Evolutionary conservation across 192 early-diverging fungal species (phyloP), one percentile per base, ranked within the genome.

Genomic region (Obelidium mucronatum): DNA sequence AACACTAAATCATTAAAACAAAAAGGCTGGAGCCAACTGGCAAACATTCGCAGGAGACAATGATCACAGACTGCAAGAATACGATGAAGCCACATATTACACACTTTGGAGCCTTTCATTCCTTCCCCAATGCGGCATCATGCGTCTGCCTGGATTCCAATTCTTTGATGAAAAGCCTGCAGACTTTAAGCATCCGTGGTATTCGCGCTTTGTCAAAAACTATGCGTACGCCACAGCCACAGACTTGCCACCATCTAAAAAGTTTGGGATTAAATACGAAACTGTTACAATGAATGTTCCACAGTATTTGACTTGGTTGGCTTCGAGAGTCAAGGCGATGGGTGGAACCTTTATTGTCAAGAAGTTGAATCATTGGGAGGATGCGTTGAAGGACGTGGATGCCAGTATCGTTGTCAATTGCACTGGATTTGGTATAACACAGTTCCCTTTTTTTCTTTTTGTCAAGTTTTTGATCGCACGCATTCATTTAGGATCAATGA

Each of bases 391-490:
- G n/a, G 33, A 2, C 24, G 53, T 40, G 34, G 73, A 81, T 40
- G 82, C 85, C 37, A 83, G 86, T 59, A 78, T 90, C 42, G 83
- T 95, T 42, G 81, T 96, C 63, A 96, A 96, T 73, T 97, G 95
- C 74, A 91, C 93, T 0, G 95, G 93, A 0, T 76, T 92, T 0
- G 91, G 93, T 83, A 56, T n/a, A n/a, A n/a, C n/a, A 56, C 42
- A 40, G 6, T 17, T 28, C 5, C 36, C 37, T 64, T 64, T 34
- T 64, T 64, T 40, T 64, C 17, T 5, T 64, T 0, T 64, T 11
- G 62, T 8, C 31, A 64, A 36, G 8, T 28, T 60, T 60, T 13
- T 60, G 58, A 11, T 8, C n/a, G n/a, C 58, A 11, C 17, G 58
- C 8, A 51, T 51, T 51, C 48, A 51, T 51, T 22, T 37, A 80